Evolutionary conservation across 73 alveolate genomes (phyloP).

Genomic region (Halteria grandinella): DNA sequence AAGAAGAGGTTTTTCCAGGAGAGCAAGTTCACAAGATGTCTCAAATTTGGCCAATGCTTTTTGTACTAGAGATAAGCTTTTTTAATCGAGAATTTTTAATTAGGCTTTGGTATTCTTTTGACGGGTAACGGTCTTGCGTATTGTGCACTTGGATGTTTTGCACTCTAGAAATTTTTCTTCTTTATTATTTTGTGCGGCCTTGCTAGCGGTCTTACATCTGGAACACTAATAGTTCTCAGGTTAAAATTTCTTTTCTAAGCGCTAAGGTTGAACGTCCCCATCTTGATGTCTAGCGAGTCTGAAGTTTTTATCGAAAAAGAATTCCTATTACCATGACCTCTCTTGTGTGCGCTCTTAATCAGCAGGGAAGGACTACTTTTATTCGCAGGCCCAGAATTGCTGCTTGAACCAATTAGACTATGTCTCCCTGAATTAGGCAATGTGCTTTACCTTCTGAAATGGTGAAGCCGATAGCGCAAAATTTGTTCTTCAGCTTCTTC

Average conservation of each 20-base stretch:
- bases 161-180: too few relatives aligned
- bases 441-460: background rate
- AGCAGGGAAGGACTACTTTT: background rate
- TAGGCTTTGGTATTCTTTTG: background rate
- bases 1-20: background rate
- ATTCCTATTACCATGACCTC: too few relatives aligned
- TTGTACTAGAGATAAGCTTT: background rate
- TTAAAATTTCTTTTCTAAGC: too few relatives aligned
- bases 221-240: too few relatives aligned
- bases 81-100: background rate
- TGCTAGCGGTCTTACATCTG: too few relatives aligned
- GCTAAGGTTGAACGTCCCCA: too few relatives aligned
- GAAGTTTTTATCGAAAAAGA: too few relatives aligned
- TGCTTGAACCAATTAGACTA: background rate
- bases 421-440: background rate
- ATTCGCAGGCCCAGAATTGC: background rate
- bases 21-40: background rate
- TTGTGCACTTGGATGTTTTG: background rate
- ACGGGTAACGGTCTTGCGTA: background rate
- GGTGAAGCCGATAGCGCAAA: background rate
- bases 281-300: too few relatives aligned
- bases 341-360: too few relatives aligned
- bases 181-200: too few relatives aligned
- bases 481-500: too few relatives aligned
- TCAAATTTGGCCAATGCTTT: background rate